A percentile compares a stretch with the other conserved stretches of the same genome.
These are phyloP conservation scores for Coffea canephora DNA, from an alignment of 257 asterid genomes.

Conservation along the genomic window DNA sequence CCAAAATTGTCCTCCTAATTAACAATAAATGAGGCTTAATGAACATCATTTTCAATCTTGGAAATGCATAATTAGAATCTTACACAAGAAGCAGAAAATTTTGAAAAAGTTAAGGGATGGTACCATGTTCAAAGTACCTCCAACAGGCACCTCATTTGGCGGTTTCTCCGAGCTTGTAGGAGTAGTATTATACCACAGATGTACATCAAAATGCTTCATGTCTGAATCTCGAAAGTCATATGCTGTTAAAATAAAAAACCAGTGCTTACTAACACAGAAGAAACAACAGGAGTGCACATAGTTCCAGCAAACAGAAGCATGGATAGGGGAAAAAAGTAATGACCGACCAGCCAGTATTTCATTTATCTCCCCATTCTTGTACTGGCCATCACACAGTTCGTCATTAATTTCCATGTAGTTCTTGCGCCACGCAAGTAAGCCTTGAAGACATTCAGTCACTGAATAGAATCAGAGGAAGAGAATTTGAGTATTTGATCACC, in stretches of 20 bases:
- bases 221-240: conserved; percentile 37
- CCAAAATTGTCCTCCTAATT: not conserved
- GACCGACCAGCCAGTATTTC: conserved; percentile 39
- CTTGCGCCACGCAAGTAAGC: conserved; percentile 36
- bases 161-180: not conserved
- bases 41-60: not conserved
- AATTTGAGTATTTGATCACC: not conserved
- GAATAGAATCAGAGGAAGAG: not conserved
- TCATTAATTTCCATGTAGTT: conserved; percentile 27
- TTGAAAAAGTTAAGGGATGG: not conserved
- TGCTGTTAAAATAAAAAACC: conserved; percentile 19
- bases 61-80: not conserved
- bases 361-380: conserved; percentile 23
- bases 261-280: not conserved
- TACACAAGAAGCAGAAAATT: conserved; percentile 2
- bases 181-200: conserved; percentile 35
- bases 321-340: not conserved
- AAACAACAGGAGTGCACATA: not conserved
- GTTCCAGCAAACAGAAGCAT: not conserved
- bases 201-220: conserved; percentile 26
- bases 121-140: conserved; percentile 40
- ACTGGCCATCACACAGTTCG: conserved; percentile 36
- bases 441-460: conserved; percentile 27
- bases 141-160: conserved; percentile 18
- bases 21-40: not conserved